Percentiles rank a stretch among this genome's conserved stretches.
Evolutionary conservation across 306 rosid species (phyloP).

Genomic region (Abrus pulchellus): DNA sequence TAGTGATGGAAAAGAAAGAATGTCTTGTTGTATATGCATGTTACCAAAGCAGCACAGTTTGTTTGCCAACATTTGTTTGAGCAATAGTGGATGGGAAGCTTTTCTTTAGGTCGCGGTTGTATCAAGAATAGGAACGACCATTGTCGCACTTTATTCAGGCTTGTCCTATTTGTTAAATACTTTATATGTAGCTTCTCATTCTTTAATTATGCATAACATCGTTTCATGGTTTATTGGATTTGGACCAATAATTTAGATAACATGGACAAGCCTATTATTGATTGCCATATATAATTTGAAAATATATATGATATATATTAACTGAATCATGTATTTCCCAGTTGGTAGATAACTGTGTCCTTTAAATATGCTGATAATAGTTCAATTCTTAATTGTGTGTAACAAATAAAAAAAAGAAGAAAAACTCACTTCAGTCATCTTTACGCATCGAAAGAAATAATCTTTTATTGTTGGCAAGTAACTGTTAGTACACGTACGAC

Average conservation of each 20-base stretch:
- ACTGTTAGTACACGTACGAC: too few relatives aligned
- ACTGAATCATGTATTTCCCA: too few relatives aligned
- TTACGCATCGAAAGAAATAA: too few relatives aligned
- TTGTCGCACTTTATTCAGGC: slow-evolving; percentile 43
- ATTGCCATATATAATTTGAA: background rate
- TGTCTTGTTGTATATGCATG: slow-evolving; percentile 7
- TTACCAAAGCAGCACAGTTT: slow-evolving; percentile 36
- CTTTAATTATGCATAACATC: background rate
- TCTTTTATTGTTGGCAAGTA: too few relatives aligned
- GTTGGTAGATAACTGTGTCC: too few relatives aligned
- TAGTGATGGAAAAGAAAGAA: slow-evolving; percentile 19
- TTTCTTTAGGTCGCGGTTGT: slow-evolving; percentile 20
- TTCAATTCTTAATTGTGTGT: too few relatives aligned
- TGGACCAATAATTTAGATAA: slow-evolving; percentile 13
- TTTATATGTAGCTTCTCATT: background rate
- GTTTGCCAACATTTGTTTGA: slow-evolving; percentile 39
- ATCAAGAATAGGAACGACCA: slow-evolving; percentile 33
- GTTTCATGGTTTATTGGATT: background rate
- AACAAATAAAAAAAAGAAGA: too few relatives aligned
- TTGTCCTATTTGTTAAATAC: slow-evolving; percentile 24
- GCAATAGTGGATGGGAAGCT: slow-evolving; percentile 37
- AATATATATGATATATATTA: background rate
- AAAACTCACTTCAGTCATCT: too few relatives aligned
- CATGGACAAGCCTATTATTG: background rate
- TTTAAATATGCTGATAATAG: too few relatives aligned